Evolutionary conservation across 164 flowering plant genomes (phyloP).

Genomic region (Tetrastigma voinierianum): DNA sequence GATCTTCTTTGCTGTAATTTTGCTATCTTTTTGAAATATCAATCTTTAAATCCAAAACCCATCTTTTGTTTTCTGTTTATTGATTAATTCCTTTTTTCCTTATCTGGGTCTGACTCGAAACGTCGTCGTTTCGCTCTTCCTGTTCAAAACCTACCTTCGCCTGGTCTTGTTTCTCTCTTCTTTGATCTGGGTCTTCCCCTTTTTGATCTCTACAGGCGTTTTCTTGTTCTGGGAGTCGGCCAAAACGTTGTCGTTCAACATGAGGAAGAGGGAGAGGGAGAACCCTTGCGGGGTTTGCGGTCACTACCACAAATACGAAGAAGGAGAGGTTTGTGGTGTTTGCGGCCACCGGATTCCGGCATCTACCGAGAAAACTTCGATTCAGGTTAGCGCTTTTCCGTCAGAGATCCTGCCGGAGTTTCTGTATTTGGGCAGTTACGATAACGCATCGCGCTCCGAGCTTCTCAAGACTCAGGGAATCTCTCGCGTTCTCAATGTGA

Average conservation of each 20-base stretch:
- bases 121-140: too few relatives aligned
- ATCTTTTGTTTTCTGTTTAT: neutral
- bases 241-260: constrained; percentile 5
- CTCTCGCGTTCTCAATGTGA: constrained; percentile 83
- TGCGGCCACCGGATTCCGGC: constrained; percentile 83
- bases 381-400: constrained; percentile 72
- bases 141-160: too few relatives aligned
- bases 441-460: constrained; percentile 89
- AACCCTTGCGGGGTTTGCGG: constrained; percentile 96
- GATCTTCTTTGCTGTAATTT: too few relatives aligned
- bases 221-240: constrained; percentile 10
- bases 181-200: constrained; percentile 12
- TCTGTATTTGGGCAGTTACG: constrained; percentile 89
- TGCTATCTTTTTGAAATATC: too few relatives aligned
- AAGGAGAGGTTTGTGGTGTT: constrained; percentile 86
- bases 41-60: too few relatives aligned
- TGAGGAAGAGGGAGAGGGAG: constrained; percentile 98
- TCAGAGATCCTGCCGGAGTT: constrained; percentile 89
- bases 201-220: neutral
- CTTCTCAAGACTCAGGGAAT: constrained; percentile 91
- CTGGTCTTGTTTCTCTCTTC: neutral
- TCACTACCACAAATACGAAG: constrained; percentile 96
- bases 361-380: constrained; percentile 31
- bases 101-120: neutral
- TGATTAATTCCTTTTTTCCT: neutral